Evolutionary conservation across 768 basidiomycete genomes (phyloP).

Genomic region (Asterophora lycoperdoides): DNA sequence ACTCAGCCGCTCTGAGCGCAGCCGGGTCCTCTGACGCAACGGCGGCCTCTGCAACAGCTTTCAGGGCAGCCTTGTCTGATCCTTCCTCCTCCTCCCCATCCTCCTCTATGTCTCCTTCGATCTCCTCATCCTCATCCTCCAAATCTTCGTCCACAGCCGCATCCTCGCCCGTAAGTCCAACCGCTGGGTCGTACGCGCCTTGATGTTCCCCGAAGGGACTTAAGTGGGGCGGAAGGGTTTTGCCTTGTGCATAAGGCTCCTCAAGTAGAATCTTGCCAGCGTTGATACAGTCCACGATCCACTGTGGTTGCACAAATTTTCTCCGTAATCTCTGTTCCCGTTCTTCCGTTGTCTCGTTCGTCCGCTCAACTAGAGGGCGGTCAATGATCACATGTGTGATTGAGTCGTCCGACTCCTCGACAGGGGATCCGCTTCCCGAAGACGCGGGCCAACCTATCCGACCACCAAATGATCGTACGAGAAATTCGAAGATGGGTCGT

Average conservation of each 20-base stretch:
- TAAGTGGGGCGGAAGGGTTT: conserved; percentile 86
- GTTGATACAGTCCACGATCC: conserved; percentile 97
- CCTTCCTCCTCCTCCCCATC: conserved; percentile 19
- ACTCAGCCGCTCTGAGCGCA: conserved; percentile 78
- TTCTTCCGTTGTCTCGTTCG: conserved; percentile 51
- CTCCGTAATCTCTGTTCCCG: conserved; percentile 61
- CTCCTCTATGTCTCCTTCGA: conserved; percentile 25
- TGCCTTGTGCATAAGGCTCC: conserved; percentile 82
- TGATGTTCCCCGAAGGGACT: conserved; percentile 88
- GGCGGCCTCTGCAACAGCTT: conserved; percentile 28
- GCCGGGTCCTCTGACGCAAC: conserved; percentile 51
- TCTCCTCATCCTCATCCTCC: conserved; percentile 32
- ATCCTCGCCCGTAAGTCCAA: conserved; percentile 30
- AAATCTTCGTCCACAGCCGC: conserved; percentile 28
- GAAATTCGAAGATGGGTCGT: conserved; percentile 88
- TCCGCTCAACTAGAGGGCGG: conserved; percentile 57
- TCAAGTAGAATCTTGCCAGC: conserved; percentile 78
- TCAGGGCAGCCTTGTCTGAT: conserved; percentile 25
- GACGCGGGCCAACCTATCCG: conserved; percentile 85
- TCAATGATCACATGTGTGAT: conserved; percentile 98
- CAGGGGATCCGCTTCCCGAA: conserved; percentile 77
- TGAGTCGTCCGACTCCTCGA: conserved; percentile 69
- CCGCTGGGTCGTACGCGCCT: conserved; percentile 70
- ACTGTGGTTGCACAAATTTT: conserved; percentile 94
- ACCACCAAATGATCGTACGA: conserved; percentile 89